Conservation (phyloP, 257 asterid species). For the Voacanga thouarsii region DNA sequence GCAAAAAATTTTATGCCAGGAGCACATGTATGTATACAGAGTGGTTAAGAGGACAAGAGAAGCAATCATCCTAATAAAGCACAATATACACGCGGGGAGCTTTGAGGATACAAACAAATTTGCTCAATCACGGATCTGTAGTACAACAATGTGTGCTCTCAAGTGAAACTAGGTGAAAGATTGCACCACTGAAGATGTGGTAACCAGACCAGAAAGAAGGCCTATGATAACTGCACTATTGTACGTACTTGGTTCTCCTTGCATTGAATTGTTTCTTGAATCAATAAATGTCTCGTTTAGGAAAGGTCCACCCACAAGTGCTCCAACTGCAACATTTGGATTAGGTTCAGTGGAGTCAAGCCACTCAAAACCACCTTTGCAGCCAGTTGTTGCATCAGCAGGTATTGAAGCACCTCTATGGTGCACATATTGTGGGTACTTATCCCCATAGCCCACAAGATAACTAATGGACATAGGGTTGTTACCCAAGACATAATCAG, state of each 20-base stretch:
- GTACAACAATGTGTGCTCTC: slow-evolving; percentile 19
- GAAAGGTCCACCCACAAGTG: slow-evolving; percentile 89
- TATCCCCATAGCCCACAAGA: slow-evolving; percentile 77
- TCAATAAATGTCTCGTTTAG: slow-evolving; percentile 66
- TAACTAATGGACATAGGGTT: slow-evolving; percentile 80
- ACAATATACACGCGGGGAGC: slow-evolving; percentile 8
- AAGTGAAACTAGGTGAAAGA: slow-evolving; percentile 53
- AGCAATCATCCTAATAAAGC: not conserved
- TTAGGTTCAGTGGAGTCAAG: slow-evolving; percentile 58
- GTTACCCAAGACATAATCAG: slow-evolving; percentile 67
- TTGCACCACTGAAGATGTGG: slow-evolving; percentile 53
- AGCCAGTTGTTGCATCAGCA: slow-evolving; percentile 38
- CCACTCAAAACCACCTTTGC: slow-evolving; percentile 88
- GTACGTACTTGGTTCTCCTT: slow-evolving; percentile 79
- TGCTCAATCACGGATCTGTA: slow-evolving; percentile 3
- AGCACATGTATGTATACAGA: not conserved
- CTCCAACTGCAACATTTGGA: slow-evolving; percentile 79
- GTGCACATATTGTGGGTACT: slow-evolving; percentile 73
- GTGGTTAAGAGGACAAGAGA: not conserved
- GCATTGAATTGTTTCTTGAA: slow-evolving; percentile 81
- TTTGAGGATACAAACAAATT: not conserved
- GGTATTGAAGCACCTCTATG: slow-evolving; percentile 97
- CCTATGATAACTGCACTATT: slow-evolving; percentile 70
- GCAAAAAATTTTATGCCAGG: slow-evolving; percentile 7
- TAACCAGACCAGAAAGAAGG: slow-evolving; percentile 75